A percentile compares a stretch with the other conserved stretches of the same genome.
phyloP scores from a whole-genome alignment of 352 stramenopile genomes.

The Phytopythium boreale region DNA sequence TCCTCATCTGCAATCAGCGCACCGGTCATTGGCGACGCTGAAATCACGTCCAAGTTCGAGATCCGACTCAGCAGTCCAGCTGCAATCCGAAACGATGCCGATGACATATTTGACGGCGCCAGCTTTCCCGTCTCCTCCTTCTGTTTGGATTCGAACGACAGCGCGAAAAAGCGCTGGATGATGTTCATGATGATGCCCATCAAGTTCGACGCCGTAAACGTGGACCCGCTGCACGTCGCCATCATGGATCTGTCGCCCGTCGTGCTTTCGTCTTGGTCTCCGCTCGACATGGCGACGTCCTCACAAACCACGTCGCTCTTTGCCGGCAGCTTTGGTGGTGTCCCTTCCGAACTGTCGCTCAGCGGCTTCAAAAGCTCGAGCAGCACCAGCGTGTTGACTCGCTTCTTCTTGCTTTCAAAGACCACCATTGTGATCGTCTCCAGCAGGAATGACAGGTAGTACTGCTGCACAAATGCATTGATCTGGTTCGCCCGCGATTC shows the following conservation, averaged over 20 bases:
- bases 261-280: slow-evolving; percentile 12
- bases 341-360: slow-evolving; percentile 11
- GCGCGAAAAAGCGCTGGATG: slow-evolving; percentile 33
- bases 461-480: slow-evolving; percentile 64
- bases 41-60: slow-evolving; percentile 66
- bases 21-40: slow-evolving; percentile 56
- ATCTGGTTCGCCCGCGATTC: slow-evolving; percentile 37
- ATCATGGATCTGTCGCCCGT: slow-evolving; percentile 22
- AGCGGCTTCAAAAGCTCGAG: slow-evolving; percentile 56
- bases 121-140: slow-evolving; percentile 4
- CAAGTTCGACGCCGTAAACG: slow-evolving; percentile 35
- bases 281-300: slow-evolving; percentile 24
- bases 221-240: slow-evolving; percentile 19
- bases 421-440: slow-evolving; percentile 73
- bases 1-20: slow-evolving; percentile 58
- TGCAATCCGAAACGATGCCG: slow-evolving; percentile 67
- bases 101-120: slow-evolving; percentile 46
- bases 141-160: slow-evolving; percentile 19
- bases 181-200: slow-evolving; percentile 59
- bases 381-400: slow-evolving; percentile 70
- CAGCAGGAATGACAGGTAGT: slow-evolving; percentile 74
- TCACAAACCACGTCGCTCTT: slow-evolving; percentile 10
- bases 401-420: slow-evolving; percentile 78
- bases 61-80: slow-evolving; percentile 55
- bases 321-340: slow-evolving; percentile 1